Base-by-base conservation (phyloP, 306 rosid genomes). In the Cucurbita ficifolia region DNA sequence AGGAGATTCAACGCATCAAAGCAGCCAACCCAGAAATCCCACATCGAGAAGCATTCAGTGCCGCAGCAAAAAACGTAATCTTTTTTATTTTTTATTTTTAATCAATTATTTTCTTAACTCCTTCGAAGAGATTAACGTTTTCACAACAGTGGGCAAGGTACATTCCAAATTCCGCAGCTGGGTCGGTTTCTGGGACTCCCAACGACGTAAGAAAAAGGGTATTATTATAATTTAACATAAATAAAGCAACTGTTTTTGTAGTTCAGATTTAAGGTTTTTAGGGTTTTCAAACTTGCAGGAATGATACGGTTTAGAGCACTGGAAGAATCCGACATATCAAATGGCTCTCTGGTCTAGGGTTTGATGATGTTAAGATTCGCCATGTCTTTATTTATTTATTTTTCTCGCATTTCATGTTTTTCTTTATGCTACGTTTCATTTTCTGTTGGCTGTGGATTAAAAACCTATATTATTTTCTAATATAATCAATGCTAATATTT, bases 21-120 rank as follows among this genome's bases (percentile, higher is more conserved):
- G 87, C 96, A 74, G 96, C 90, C 13, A 89, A 89, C 77, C 97
- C 99, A 57, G 91, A 89, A 82, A 88, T 91, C 65, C 97, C 99
- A 60, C 99, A 94, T 83, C 87, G 99, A 55, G 97, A 94, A 81
- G 99, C 99, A 69, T 94, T 94, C 78, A 94, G 99, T 62, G 86
- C 95, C 67, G 99, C 99, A 18, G 97, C 97, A 0, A 94, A 94
- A 82, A 94, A 89, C 76, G 99, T 91, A 75, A 50, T 75, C 18
- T 9, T 24, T 7, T 36, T 39, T 45, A 7, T 33, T 16, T 3
- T 45, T 39, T 39, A 7, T 63, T 49, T 4, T 14, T 14, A 1
- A 12, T 43, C 13, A 40, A 5, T 40, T 40, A 40, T 40, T 40
- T 42, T 8, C 11, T 42, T 9, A 11, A 46, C 3, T 46, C 5